phyloP scores from a whole-genome alignment of 2,329 filamentous ascomycete genomes.

The Colletotrichum liriopes region DNA sequence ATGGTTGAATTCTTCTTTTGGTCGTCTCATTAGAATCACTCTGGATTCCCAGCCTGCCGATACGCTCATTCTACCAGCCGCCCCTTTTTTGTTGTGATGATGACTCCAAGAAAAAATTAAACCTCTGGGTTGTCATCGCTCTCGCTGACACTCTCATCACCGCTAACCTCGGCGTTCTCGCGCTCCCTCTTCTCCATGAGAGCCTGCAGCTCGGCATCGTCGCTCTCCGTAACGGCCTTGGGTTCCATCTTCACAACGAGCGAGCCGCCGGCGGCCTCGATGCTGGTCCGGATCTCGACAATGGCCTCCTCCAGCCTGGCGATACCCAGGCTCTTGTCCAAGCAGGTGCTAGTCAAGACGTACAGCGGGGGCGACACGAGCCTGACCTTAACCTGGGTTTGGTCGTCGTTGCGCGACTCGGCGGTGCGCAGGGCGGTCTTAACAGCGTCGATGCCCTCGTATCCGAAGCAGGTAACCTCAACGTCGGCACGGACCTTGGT shows the following conservation, averaged over 20 bases:
- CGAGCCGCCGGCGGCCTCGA: slow-evolving; percentile 83
- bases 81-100: slow-evolving; percentile 39
- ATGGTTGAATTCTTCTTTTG: slow-evolving; percentile 35
- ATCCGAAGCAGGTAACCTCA: slow-evolving; percentile 94
- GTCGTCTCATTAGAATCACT: slow-evolving; percentile 42
- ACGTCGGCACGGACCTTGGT: slow-evolving; percentile 99
- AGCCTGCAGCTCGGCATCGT: slow-evolving; percentile 96
- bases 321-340: slow-evolving; percentile 93
- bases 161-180: slow-evolving; percentile 97
- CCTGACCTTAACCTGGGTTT: slow-evolving; percentile 97
- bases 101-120: slow-evolving; percentile 53
- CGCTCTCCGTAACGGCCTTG: slow-evolving; percentile 98
- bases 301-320: slow-evolving; percentile 90
- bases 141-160: slow-evolving; percentile 96
- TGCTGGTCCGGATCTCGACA: slow-evolving; percentile 85
- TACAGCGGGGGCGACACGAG: slow-evolving; percentile 98
- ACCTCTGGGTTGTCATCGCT: slow-evolving; percentile 82
- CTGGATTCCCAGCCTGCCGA: slow-evolving; percentile 40
- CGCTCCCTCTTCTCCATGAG: slow-evolving; percentile 99
- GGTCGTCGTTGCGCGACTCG: slow-evolving; percentile 91
- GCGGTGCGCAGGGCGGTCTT: slow-evolving; percentile 93
- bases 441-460: slow-evolving; percentile 98
- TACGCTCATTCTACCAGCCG: slow-evolving; percentile 43
- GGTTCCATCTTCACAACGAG: slow-evolving; percentile 97
- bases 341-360: slow-evolving; percentile 93